Conservation (phyloP, 2,329 filamentous ascomycete genomes). For the Thelonectria discophora region DNA sequence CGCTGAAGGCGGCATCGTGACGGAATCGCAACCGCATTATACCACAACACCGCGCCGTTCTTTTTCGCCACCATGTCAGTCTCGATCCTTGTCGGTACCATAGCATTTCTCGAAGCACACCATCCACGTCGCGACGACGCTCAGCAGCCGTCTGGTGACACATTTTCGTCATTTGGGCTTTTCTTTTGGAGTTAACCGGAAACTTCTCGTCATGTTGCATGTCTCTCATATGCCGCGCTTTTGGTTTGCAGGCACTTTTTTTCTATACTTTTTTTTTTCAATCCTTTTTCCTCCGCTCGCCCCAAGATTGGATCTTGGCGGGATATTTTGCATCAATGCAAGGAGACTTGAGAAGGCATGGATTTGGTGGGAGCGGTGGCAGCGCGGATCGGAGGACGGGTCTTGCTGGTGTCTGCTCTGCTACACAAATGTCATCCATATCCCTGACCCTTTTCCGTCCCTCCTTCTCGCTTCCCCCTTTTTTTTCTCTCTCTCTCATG, state of each 20-base stretch:
- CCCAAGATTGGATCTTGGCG: slow-evolving; percentile 30
- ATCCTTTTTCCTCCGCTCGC: slow-evolving; percentile 1
- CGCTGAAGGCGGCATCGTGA: slow-evolving; percentile 13
- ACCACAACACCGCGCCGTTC: slow-evolving; percentile 26
- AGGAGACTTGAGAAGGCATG: slow-evolving; percentile 35
- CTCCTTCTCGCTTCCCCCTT: slow-evolving; percentile 19
- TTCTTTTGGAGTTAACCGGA: slow-evolving; percentile 41
- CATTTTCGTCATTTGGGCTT: slow-evolving; percentile 32
- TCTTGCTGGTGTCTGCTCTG: slow-evolving; percentile 44
- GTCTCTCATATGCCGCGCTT: slow-evolving; percentile 31
- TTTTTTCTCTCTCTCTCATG: slow-evolving; percentile 21
- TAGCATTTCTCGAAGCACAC: slow-evolving; percentile 18
- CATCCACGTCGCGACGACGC: slow-evolving; percentile 24
- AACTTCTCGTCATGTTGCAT: slow-evolving; percentile 39
- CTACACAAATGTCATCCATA: slow-evolving; percentile 42
- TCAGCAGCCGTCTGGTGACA: slow-evolving; percentile 24
- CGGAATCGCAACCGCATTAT: slow-evolving; percentile 27
- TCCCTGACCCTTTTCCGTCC: slow-evolving; percentile 31
- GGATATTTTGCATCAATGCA: slow-evolving; percentile 31
- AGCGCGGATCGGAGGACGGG: slow-evolving; percentile 40
- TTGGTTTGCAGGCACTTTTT: slow-evolving; percentile 35
- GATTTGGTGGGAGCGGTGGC: slow-evolving; percentile 36
- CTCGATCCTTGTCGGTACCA: slow-evolving; percentile 18
- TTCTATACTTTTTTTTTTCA: slow-evolving; percentile 25
- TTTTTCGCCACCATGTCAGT: slow-evolving; percentile 18